Conservation (phyloP, 257 asterid species). For the Lavandula angustifolia region DNA sequence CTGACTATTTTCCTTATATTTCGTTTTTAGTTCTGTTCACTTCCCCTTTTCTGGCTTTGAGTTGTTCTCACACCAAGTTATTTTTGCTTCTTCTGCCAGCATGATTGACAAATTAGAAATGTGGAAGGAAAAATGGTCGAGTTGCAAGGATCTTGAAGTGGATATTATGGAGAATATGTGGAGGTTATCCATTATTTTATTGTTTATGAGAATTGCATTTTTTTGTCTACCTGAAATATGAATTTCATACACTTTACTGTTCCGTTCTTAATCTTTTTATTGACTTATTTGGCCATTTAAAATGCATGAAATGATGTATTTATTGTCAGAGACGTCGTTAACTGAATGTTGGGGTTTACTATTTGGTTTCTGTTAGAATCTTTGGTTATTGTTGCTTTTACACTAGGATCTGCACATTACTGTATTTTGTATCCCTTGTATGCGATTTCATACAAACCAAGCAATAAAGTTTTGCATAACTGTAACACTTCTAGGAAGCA, state of each 20-base stretch:
- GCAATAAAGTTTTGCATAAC: conserved; percentile 10
- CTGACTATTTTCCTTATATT: conserved; percentile 11
- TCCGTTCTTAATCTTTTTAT: conserved; percentile 24
- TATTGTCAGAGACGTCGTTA: not conserved
- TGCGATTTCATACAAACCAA: conserved; percentile 1
- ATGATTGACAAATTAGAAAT: conserved; percentile 47
- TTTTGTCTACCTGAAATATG: conserved; percentile 9
- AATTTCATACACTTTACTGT: conserved; percentile 13
- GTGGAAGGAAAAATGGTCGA: conserved; percentile 53
- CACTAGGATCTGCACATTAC: not conserved
- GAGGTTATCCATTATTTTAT: conserved; percentile 44
- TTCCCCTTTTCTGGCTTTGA: conserved; percentile 23
- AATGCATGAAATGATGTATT: conserved; percentile 3
- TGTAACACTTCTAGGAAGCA: conserved; percentile 53
- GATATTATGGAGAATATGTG: conserved; percentile 46
- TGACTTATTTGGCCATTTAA: conserved; percentile 25
- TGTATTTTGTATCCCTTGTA: conserved; percentile 8
- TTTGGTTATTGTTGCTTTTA: conserved; percentile 21
- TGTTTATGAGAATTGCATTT: conserved; percentile 16
- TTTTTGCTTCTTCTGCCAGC: conserved; percentile 37
- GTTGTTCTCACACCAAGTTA: conserved; percentile 28
- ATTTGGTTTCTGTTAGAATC: conserved; percentile 25
- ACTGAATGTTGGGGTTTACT: not conserved
- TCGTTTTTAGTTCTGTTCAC: not conserved
- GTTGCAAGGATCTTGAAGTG: conserved; percentile 48